phyloP scores from a whole-genome alignment of 352 stramenopile genomes.

The Stephanocyclus meneghinianus region DNA sequence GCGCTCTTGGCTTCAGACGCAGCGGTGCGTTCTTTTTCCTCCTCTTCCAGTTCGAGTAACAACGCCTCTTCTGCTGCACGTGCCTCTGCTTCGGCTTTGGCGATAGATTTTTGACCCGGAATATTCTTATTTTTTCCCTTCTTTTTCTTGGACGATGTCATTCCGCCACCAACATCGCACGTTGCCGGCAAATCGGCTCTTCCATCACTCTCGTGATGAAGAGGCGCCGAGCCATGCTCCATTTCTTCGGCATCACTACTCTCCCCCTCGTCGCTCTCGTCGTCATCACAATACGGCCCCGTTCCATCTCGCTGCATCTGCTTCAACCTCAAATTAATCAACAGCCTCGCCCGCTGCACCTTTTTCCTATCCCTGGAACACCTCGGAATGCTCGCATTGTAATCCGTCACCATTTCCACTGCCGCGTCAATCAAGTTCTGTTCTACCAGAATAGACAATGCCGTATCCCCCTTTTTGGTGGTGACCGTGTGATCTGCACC shows the following conservation, averaged over 20 bases:
- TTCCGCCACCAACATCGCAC: slow-evolving; percentile 6
- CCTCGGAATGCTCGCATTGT: slow-evolving; percentile 81
- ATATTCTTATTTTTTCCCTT: slow-evolving; percentile 57
- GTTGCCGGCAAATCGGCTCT: slow-evolving; percentile 18
- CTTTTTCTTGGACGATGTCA: slow-evolving; percentile 61
- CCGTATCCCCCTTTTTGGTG: slow-evolving; percentile 84
- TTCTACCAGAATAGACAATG: slow-evolving; percentile 82
- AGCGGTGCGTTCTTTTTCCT: slow-evolving; percentile 71
- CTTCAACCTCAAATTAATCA: slow-evolving; percentile 82
- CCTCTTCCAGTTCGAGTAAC: slow-evolving; percentile 70
- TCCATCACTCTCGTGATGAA: slow-evolving; percentile 47
- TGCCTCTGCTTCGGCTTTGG: slow-evolving; percentile 70
- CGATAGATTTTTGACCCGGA: slow-evolving; percentile 43
- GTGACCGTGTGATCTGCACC: slow-evolving; percentile 82
- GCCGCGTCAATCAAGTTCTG: slow-evolving; percentile 83
- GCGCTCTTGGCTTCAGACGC: slow-evolving; percentile 46
- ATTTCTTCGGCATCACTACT: slow-evolving; percentile 35
- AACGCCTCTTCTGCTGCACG: slow-evolving; percentile 76
- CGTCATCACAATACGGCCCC: slow-evolving; percentile 41
- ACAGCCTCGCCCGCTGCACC: slow-evolving; percentile 73
- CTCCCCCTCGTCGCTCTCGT: slow-evolving; percentile 43
- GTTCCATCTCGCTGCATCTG: slow-evolving; percentile 71
- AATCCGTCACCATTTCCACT: slow-evolving; percentile 83
- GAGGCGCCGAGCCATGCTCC: slow-evolving; percentile 37
- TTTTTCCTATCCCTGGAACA: slow-evolving; percentile 83